phyloP scores from a whole-genome alignment of 163 green algal genomes.

The Chlamydomonas reinhardtii region DNA sequence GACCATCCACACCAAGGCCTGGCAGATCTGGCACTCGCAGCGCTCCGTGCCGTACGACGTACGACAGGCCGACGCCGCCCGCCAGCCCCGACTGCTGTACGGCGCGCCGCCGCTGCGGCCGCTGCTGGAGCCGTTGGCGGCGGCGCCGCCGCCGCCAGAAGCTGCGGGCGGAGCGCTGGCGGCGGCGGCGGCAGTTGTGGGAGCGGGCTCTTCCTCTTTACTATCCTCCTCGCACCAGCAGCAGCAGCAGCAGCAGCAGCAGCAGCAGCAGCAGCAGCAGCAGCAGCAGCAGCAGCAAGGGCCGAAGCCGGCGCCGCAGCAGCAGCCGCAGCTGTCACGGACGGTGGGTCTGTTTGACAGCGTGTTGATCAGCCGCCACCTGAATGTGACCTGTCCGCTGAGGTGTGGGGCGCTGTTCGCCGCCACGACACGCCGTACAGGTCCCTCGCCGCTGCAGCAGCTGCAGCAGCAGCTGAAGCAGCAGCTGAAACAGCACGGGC shows the following conservation, averaged over 20 bases:
- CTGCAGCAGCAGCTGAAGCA: not conserved
- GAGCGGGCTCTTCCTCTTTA: no score
- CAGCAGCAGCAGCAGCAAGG: not conserved
- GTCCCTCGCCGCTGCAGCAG: not conserved
- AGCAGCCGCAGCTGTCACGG: not conserved
- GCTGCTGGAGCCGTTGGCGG: not conserved
- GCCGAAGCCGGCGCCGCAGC: not conserved
- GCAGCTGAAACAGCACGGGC: not conserved
- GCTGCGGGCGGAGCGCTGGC: not conserved
- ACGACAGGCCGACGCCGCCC: not conserved
- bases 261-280: no score
- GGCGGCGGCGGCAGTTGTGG: not conserved
- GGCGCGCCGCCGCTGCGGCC: constrained; percentile 16
- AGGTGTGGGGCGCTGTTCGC: constrained; percentile 32
- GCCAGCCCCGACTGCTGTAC: constrained; percentile 11
- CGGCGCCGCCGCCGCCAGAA: no score
- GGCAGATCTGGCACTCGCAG: constrained; percentile 46
- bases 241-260: no score
- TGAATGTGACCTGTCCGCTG: constrained; percentile 37
- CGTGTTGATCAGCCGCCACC: not conserved
- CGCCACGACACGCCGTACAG: not conserved
- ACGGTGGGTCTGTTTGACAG: constrained; percentile 14
- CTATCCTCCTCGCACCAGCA: no score
- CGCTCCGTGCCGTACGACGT: constrained; percentile 29
- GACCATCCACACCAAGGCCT: constrained; percentile 31